Evolutionary conservation across 345 rosid species (phyloP).

Genomic region (Aquilaria sinensis): DNA sequence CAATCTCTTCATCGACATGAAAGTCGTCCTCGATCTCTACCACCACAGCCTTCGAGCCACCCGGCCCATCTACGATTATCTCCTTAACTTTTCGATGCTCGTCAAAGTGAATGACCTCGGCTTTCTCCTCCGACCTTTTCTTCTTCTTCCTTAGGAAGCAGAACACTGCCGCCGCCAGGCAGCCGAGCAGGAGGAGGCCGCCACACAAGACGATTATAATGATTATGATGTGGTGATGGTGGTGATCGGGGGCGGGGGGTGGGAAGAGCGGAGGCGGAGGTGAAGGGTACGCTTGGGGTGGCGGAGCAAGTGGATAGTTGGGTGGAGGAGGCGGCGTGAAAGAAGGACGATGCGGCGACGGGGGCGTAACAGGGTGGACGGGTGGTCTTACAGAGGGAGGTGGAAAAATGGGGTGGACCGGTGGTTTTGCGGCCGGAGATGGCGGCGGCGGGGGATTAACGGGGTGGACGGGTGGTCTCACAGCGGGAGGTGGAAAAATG

Average conservation of each 20-base stretch:
- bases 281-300: conserved; percentile 8
- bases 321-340: conserved; percentile 7
- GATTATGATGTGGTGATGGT: conserved; percentile 33
- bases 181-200: conserved; percentile 41
- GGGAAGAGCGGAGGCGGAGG: conserved; percentile 12
- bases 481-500: conserved; percentile 11
- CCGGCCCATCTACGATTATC: conserved; percentile 40
- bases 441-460: conserved; percentile 3
- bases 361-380: neutral
- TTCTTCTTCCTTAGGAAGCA: conserved; percentile 43
- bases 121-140: conserved; percentile 30
- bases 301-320: conserved; percentile 1
- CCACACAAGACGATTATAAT: conserved; percentile 55
- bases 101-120: conserved; percentile 28
- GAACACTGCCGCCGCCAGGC: conserved; percentile 36
- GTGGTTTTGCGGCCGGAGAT: neutral
- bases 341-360: conserved; percentile 9
- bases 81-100: conserved; percentile 60
- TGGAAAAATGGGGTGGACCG: conserved; percentile 11
- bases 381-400: conserved; percentile 16
- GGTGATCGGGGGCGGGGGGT: conserved; percentile 18
- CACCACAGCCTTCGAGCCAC: conserved; percentile 34
- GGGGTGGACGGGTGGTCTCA: conserved; percentile 3
- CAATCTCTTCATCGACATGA: conserved; percentile 34
- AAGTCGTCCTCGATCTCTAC: conserved; percentile 56